Conservation (phyloP, 2,329 filamentous ascomycete genomes). For the Davidsoniella virescens region DNA sequence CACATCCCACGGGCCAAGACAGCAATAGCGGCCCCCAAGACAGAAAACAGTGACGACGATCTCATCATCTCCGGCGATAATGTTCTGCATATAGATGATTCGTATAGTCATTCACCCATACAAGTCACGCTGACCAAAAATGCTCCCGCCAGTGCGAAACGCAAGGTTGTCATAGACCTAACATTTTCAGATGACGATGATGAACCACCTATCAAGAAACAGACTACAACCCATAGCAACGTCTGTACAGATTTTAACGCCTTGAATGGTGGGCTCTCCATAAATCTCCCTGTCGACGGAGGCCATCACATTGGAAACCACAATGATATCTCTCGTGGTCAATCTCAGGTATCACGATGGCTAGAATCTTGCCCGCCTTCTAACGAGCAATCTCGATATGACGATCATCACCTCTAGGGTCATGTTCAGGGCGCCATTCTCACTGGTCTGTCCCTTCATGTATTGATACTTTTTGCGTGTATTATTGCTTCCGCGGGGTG, state of each 20-base stretch:
- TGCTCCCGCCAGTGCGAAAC: constrained; percentile 28
- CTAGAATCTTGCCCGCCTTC: background rate
- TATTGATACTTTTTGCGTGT: background rate
- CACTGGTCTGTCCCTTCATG: background rate
- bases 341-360: background rate
- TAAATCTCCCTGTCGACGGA: no score
- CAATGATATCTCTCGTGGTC: no score
- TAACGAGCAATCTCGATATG: background rate
- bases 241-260: no score
- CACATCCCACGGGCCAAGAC: constrained; percentile 12
- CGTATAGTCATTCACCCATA: background rate
- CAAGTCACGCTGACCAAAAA: background rate
- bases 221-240: constrained; percentile 15
- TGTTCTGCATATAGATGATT: background rate
- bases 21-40: background rate
- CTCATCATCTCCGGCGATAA: no score
- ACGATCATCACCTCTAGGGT: background rate
- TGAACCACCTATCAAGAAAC: constrained; percentile 32
- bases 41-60: constrained; percentile 32
- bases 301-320: no score
- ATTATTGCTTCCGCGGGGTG: background rate
- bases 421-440: background rate
- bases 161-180: constrained; percentile 41
- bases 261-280: no score
- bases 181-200: constrained; percentile 42